Conservation (phyloP, 2,329 filamentous ascomycete species). For the Dothideomycetes sp. region DNA sequence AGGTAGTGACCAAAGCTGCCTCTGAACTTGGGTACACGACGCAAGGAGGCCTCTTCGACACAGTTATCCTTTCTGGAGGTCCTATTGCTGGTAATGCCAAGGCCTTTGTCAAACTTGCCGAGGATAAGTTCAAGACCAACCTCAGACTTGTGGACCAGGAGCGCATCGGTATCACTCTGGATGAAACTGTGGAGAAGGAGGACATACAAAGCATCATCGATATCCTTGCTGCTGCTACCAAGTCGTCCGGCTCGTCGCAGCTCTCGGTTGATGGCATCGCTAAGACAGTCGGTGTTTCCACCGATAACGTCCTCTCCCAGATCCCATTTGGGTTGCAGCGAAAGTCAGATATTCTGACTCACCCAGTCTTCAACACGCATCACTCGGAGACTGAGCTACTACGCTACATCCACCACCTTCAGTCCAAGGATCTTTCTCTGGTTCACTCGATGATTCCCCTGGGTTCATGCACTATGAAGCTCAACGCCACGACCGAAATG, state of each 20-base stretch:
- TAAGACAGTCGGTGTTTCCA: slow-evolving; percentile 25
- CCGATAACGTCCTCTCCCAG: slow-evolving; percentile 17
- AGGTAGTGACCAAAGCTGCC: slow-evolving; percentile 37
- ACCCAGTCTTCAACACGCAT: slow-evolving; percentile 89
- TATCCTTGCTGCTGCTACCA: slow-evolving; percentile 13
- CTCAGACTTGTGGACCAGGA: slow-evolving; percentile 51
- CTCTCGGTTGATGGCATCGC: slow-evolving; percentile 21
- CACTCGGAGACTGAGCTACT: slow-evolving; percentile 92
- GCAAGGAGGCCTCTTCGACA: slow-evolving; percentile 60
- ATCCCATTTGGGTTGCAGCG: slow-evolving; percentile 55
- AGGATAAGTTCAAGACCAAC: slow-evolving; percentile 44
- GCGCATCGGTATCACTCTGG: slow-evolving; percentile 63
- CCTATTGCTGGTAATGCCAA: slow-evolving; percentile 34
- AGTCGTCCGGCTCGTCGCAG: slow-evolving; percentile 15
- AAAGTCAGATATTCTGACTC: slow-evolving; percentile 66
- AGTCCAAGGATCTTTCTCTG: slow-evolving; percentile 87
- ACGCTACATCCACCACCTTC: slow-evolving; percentile 84
- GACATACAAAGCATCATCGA: slow-evolving; percentile 47
- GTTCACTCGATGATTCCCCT: slow-evolving; percentile 97
- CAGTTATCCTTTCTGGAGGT: slow-evolving; percentile 48
- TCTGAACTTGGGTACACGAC: slow-evolving; percentile 47
- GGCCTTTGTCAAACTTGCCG: slow-evolving; percentile 38
- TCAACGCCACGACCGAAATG: slow-evolving; percentile 92
- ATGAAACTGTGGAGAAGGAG: slow-evolving; percentile 56
- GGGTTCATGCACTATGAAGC: slow-evolving; percentile 97